Base-by-base conservation (phyloP, 805 yeast genomes). In the Nakazawaea pomicola region DNA sequence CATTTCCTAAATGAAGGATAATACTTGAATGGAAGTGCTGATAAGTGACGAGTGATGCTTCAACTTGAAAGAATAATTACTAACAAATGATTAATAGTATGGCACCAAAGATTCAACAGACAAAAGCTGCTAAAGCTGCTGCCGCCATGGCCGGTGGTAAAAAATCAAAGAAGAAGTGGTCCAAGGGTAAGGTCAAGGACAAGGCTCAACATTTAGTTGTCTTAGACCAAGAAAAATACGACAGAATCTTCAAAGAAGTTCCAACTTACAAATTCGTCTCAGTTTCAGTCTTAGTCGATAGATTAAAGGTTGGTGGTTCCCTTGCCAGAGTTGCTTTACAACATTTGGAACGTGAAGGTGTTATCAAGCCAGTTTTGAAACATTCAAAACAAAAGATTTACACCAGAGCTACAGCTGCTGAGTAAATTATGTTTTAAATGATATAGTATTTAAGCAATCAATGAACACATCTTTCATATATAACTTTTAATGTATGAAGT, bases 131-230 rank as follows among this genome's bases (percentile, higher is more conserved):
- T 68, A 91, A 91, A 81, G 96, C 96, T 68, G 97, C 98, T 67
- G 98, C 98, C 79, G 98, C 97, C 73, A 79, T 88, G 83, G 96
- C 97, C 72, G 97, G 97, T 85, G 96, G 97, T 83, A 90, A 90
- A 86, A 89, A 91, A 70, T 88, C 96, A 75, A 93, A 93, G 89
- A 91, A 93, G 95, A 93, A 93, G 96, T 93, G 98, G 99, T 86
- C 95, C 85, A 90, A 91, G 83, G 96, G 96, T 76, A 89, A 95
- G 83, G 96, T 89, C 74, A 93, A 95, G 90, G 99, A 93, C 78
- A 91, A 86, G 95, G 98, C 99, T 63, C 91, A 87, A 72, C 99
- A 93, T 82, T 82, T 89, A 68, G 90, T 93, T 65, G 77, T 86
- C 71, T 79, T 93, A 65, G 99, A 93, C 74, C 97, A 93, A 80